phyloP scores from a whole-genome alignment of 2,329 filamentous ascomycete genomes.

The Pseudogymnoascus sp. region DNA sequence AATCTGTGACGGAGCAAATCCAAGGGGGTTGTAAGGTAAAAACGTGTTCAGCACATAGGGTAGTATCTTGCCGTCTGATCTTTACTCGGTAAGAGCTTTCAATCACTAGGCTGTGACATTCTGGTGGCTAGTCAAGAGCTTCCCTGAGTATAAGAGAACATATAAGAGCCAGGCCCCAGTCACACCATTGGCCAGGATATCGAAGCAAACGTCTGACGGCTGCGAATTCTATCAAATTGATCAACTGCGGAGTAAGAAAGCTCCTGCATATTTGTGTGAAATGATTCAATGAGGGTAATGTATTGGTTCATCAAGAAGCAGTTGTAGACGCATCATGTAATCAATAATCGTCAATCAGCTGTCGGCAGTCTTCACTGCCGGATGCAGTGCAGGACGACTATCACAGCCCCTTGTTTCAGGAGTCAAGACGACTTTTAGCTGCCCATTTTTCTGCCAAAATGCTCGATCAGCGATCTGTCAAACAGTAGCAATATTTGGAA shows the following conservation, averaged over 20 bases:
- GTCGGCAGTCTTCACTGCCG: constrained; percentile 1
- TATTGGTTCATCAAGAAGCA: not conserved
- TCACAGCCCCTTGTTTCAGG: not conserved
- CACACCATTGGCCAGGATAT: not conserved
- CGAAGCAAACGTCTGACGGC: not conserved
- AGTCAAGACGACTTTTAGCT: not conserved
- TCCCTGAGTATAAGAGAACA: not conserved
- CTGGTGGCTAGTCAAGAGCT: not conserved
- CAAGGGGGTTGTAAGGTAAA: not conserved
- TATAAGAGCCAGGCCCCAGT: not conserved
- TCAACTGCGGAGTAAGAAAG: not conserved
- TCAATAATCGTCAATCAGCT: not conserved
- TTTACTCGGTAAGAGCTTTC: not conserved
- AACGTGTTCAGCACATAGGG: no score
- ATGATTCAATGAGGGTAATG: not conserved
- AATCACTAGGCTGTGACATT: not conserved
- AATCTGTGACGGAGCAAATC: not conserved
- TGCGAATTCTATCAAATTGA: not conserved
- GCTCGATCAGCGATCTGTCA: not conserved
- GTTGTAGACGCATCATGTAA: not conserved
- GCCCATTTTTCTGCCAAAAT: not conserved
- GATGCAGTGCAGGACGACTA: not conserved
- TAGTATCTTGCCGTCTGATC: not conserved
- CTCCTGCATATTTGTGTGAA: not conserved
- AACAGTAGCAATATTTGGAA: not conserved